A percentile compares a stretch with the other conserved stretches of the same genome.
These are phyloP conservation scores for Ochromonas danica DNA, from an alignment of 108 stramenopile species.

Conservation along the genomic window DNA sequence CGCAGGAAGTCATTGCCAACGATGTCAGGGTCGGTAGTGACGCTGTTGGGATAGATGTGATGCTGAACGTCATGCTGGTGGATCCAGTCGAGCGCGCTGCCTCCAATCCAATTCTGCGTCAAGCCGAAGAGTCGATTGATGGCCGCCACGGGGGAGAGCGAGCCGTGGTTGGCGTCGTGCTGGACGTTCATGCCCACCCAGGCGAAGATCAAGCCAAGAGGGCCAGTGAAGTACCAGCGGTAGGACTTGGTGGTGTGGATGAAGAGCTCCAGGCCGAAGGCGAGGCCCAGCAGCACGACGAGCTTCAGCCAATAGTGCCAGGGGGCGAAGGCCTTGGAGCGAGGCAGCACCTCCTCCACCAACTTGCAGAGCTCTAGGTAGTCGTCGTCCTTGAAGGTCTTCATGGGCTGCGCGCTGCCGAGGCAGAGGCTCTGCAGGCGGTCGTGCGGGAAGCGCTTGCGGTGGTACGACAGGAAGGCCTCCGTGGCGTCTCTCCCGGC, in stretches of 20 bases:
- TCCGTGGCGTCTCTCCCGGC: conserved; percentile 44
- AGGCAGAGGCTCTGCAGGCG: neutral
- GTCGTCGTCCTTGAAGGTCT: neutral
- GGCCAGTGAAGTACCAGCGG: conserved; percentile 3
- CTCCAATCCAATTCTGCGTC: conserved; percentile 44
- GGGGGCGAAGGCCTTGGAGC: conserved; percentile 35
- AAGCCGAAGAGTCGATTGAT: conserved; percentile 37
- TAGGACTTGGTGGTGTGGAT: neutral
- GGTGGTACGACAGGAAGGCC: conserved; percentile 43
- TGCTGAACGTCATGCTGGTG: conserved; percentile 47
- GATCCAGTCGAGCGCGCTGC: conserved; percentile 38
- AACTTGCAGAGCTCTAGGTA: conserved; percentile 24
- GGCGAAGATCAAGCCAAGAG: conserved; percentile 6
- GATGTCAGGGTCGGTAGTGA: conserved; percentile 39
- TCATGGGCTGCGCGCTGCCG: too few species aligned
- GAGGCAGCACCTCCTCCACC: conserved; percentile 22
- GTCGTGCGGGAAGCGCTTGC: conserved; percentile 29
- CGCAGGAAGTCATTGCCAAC: conserved; percentile 23
- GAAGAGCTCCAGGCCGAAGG: conserved; percentile 30
- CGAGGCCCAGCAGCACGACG: neutral
- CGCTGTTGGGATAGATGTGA: conserved; percentile 37
- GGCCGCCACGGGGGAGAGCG: conserved; percentile 6
- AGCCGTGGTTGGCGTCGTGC: conserved; percentile 91
- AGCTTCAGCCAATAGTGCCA: neutral
- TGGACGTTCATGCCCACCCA: conserved; percentile 71